Evolutionary conservation across 352 stramenopile species (phyloP).

Genomic region (Globisporangium spinosum): DNA sequence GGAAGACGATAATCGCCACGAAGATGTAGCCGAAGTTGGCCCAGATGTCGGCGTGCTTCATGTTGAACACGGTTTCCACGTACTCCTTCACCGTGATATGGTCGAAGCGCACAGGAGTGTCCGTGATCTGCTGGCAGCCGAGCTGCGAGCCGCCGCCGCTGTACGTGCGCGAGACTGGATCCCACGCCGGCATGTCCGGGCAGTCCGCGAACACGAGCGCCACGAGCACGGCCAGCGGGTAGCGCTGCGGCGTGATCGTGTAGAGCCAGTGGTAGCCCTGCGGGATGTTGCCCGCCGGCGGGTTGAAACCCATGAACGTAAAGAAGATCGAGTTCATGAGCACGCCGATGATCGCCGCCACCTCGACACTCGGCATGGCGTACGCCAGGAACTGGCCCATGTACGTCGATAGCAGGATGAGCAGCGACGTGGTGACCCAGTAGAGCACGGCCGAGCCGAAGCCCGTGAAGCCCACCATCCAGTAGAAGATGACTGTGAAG

Average conservation of each 20-base stretch:
- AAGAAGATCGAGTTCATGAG: constrained; percentile 43
- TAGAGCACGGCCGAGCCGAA: constrained; percentile 17
- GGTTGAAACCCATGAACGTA: constrained; percentile 46
- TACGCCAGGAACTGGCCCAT: constrained; percentile 18
- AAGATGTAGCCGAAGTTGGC: constrained; percentile 6
- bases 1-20: constrained; percentile 19
- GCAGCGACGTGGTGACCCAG: constrained; percentile 14
- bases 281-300: constrained; percentile 23
- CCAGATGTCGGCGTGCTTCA: constrained; percentile 20
- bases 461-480: constrained; percentile 24
- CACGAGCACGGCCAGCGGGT: constrained; percentile 16
- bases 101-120: neutral
- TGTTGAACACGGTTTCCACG: constrained; percentile 20
- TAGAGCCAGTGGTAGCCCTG: constrained; percentile 16
- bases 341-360: constrained; percentile 16
- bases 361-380: constrained; percentile 17
- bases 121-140: neutral
- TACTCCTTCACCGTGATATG: constrained; percentile 19
- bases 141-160: too few relatives aligned
- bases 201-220: constrained; percentile 14
- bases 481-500: constrained; percentile 25
- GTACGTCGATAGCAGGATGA: constrained; percentile 21
- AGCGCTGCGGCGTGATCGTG: constrained; percentile 22
- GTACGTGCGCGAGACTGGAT: neutral
- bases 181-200: neutral